Evolutionary conservation across 768 basidiomycete species (phyloP).

Genomic region (Rhodocollybia butyracea): DNA sequence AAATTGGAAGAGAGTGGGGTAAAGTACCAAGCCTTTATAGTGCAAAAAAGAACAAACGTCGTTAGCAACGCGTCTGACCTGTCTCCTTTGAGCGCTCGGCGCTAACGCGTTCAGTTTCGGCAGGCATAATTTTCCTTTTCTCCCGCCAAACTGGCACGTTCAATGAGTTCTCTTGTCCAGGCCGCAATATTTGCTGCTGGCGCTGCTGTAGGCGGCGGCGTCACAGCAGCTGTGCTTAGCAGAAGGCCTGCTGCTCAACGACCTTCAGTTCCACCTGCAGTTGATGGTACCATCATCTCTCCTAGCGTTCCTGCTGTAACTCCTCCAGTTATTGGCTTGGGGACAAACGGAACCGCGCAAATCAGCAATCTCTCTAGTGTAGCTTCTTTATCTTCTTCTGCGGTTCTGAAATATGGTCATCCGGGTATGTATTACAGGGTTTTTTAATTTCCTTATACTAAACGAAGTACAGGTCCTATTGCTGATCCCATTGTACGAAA

Average conservation of each 20-base stretch:
- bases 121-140: background rate
- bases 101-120: conserved; percentile 8
- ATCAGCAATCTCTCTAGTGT: conserved; percentile 28
- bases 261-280: background rate
- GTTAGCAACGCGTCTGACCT: background rate
- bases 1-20: background rate
- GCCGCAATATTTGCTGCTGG: conserved; percentile 82
- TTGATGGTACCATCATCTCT: conserved; percentile 1
- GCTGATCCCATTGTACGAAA: conserved; percentile 74
- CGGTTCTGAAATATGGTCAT: conserved; percentile 74
- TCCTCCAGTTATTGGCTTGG: conserved; percentile 44
- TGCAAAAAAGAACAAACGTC: background rate
- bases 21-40: background rate
- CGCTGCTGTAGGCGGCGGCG: conserved; percentile 75
- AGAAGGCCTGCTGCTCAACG: conserved; percentile 17
- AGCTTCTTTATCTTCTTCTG: conserved; percentile 17
- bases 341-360: conserved; percentile 39
- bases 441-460: conserved; percentile 1
- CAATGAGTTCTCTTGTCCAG: conserved; percentile 37
- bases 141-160: conserved; percentile 14
- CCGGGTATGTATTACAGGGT: conserved; percentile 53
- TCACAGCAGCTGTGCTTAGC: conserved; percentile 48
- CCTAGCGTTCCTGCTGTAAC: conserved; percentile 19
- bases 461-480: conserved; percentile 62
- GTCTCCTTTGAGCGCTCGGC: background rate